Percentiles rank a stretch among this genome's conserved stretches.
phyloP scores from a whole-genome alignment of 768 basidiomycete species.

The Xerocomellus dryophilus region DNA sequence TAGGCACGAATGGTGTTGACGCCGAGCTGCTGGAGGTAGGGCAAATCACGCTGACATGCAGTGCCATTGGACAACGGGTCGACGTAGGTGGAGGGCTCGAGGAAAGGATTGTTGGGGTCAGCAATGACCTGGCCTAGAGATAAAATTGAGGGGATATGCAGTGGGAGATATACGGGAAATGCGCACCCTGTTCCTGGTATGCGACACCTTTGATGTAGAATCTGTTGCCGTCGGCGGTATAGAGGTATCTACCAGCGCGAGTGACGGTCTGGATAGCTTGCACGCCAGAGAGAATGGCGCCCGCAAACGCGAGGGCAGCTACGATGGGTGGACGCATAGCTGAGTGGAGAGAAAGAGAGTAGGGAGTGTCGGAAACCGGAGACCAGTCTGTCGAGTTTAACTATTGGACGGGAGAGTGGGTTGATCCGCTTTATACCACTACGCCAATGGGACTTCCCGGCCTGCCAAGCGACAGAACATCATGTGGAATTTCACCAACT shows the following conservation, averaged over 20 bases:
- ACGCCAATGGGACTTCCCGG: not conserved
- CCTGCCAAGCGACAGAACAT: not conserved
- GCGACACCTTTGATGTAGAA: conserved; percentile 90
- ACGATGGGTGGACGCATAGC: conserved; percentile 29
- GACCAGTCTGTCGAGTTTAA: not conserved
- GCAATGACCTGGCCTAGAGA: conserved; percentile 36
- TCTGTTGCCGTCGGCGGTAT: conserved; percentile 65
- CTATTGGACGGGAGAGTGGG: not conserved
- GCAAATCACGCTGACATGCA: conserved; percentile 76
- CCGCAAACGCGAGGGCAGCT: conserved; percentile 35
- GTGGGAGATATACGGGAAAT: not conserved
- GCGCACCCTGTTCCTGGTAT: conserved; percentile 76
- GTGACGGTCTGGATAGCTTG: conserved; percentile 68
- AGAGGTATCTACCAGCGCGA: conserved; percentile 76
- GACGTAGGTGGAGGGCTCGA: conserved; percentile 69
- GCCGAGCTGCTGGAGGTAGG: conserved; percentile 68
- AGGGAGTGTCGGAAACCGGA: conserved; percentile 1
- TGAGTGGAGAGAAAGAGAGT: conserved; percentile 7
- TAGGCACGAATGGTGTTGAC: conserved; percentile 86
- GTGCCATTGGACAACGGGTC: conserved; percentile 71
- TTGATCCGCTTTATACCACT: conserved; percentile 2
- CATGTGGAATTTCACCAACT: too few species aligned
- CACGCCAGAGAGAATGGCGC: conserved; percentile 47
- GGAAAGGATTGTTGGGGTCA: conserved; percentile 57
- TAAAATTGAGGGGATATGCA: not conserved